Percentiles rank a stretch among this genome's conserved stretches.
Conservation (phyloP, 495 filamentous ascomycete species). For the Talaromyces adpressus region DNA sequence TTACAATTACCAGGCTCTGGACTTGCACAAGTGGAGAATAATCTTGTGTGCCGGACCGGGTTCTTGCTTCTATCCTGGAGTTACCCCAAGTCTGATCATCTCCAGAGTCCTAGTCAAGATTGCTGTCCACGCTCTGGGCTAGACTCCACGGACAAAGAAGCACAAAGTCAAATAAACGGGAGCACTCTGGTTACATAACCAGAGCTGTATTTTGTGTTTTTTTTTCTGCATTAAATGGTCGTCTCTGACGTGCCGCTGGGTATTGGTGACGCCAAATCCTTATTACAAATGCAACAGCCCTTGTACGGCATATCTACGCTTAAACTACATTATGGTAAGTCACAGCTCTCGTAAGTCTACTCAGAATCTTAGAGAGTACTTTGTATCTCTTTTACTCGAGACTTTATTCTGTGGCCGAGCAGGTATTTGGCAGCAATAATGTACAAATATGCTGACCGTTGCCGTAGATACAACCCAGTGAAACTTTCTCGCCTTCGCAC, state of each 20-base stretch:
- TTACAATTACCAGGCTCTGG: neutral
- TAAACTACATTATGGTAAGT: neutral
- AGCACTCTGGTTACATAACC: neutral
- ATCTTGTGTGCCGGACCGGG: neutral
- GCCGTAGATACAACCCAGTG: constrained; percentile 9
- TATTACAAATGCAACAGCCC: constrained; percentile 1
- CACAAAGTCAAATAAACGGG: neutral
- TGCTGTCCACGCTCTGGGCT: neutral
- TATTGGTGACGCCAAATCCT: neutral
- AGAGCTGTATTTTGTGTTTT: neutral
- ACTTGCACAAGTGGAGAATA: neutral
- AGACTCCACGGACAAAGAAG: neutral
- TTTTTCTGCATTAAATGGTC: neutral
- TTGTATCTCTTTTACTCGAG: neutral
- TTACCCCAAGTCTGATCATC: neutral
- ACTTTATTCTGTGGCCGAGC: neutral
- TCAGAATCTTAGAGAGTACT: neutral
- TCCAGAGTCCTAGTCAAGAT: neutral
- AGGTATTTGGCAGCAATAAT: constrained; percentile 6
- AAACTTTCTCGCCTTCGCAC: neutral
- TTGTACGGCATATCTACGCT: neutral
- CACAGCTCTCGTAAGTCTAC: neutral
- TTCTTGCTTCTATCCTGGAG: neutral
- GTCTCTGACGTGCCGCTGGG: neutral
- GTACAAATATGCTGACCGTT: constrained; percentile 9